Base-by-base conservation (phyloP, 768 basidiomycete genomes). In the Leccinellum albellum region DNA sequence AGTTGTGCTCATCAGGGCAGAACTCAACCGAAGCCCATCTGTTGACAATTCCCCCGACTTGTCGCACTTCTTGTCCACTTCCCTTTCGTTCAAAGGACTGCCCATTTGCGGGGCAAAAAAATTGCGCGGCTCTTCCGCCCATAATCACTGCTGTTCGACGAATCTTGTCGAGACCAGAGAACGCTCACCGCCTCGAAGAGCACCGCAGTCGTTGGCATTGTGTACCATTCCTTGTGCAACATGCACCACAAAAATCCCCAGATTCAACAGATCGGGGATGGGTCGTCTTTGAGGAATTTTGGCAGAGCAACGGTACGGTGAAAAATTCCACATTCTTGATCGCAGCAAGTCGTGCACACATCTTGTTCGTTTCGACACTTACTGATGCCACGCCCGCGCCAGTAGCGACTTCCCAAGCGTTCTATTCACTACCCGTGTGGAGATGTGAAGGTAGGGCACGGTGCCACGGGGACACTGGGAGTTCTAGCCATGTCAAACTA, bases 241-340 rank as follows among this genome's bases (percentile, higher is more conserved):
- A 50, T 5, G 17, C 53, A 45, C 24, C 7, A 50, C 53, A 17
- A 54, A 51, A 56, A 45, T 47, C 51, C 51, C 46, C 32, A 52
- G 53, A 31, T 54, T 45, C 55, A 44, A 23, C 53, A 54, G 47
- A 40, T 35, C 32, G 44, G 37, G 8, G 53, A 31, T 10, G 42
- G 59, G 47, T 31, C 56, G 15, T 58, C 46, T 60, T n/a, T 50
- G 55, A n/a, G 35, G 23, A 28, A 51, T 15, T 53, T 64, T 23
- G 24, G 55, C 64, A 51, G 37, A 31, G 50, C 37, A 54, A 42
- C 52, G 53, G 53, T n/a, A 57, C 68, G 70, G 70, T 63, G 63
- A 60, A 69, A 69, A 70, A 70, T 60, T 57, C 57, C 51, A 49
- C 26, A 45, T 52, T 52, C 62, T 69, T 60, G 64, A 32, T 60